These are phyloP conservation scores for Aristolochia contorta DNA, from an alignment of 164 flowering plant genomes.

Conservation along the genomic window DNA sequence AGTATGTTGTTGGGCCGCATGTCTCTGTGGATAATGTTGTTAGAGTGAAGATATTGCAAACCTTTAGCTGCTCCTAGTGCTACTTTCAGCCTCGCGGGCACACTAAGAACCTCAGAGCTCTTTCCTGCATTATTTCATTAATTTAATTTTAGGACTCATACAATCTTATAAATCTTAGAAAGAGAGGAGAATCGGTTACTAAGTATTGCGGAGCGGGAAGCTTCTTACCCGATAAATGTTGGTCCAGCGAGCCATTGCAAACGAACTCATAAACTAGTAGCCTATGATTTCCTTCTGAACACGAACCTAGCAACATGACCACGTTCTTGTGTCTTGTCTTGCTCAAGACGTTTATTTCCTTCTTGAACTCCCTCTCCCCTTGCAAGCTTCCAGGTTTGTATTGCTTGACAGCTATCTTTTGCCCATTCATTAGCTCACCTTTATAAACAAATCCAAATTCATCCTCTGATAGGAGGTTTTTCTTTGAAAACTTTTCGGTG, in stretches of 20 bases:
- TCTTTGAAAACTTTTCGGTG: conserved; percentile 32
- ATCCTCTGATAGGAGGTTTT: conserved; percentile 46
- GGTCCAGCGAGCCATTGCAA: conserved; percentile 55
- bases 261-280: conserved; percentile 52
- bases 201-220: too few species aligned
- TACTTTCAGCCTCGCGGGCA: conserved; percentile 53
- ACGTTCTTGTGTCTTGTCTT: conserved; percentile 46
- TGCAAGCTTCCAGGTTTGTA: conserved; percentile 42
- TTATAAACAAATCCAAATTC: conserved; percentile 52
- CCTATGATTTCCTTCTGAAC: conserved; percentile 42
- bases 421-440: conserved; percentile 34
- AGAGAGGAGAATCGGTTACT: too few species aligned
- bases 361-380: conserved; percentile 48
- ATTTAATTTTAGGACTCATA: neutral
- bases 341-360: conserved; percentile 47
- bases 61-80: conserved; percentile 61
- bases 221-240: conserved; percentile 40
- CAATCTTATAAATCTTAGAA: too few species aligned
- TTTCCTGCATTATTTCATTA: conserved; percentile 25
- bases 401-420: conserved; percentile 46
- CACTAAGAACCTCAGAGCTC: conserved; percentile 25
- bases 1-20: conserved; percentile 69
- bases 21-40: conserved; percentile 63
- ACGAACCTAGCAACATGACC: conserved; percentile 54
- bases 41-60: conserved; percentile 40